These are phyloP conservation scores for Thozetella sp. DNA, from an alignment of 495 filamentous ascomycete species.

Conservation along the genomic window DNA sequence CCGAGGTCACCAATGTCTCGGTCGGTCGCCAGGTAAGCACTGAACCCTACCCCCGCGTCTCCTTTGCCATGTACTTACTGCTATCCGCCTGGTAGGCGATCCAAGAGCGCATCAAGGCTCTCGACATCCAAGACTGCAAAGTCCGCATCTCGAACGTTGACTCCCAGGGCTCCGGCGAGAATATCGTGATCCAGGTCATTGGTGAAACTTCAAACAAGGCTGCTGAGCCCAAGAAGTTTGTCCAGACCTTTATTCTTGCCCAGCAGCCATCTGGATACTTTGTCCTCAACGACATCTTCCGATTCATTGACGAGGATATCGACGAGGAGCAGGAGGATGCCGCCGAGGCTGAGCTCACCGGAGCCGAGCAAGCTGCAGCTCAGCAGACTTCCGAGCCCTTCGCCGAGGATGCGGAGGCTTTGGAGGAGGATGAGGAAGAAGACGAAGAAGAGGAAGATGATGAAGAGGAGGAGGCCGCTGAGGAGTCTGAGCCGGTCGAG, in stretches of 20 bases:
- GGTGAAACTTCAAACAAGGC: constrained; percentile 96
- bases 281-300: constrained; percentile 96
- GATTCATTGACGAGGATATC: constrained; percentile 83
- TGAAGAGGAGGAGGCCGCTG: constrained; percentile 29
- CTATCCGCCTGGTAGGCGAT: constrained; percentile 63
- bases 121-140: constrained; percentile 97
- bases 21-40: constrained; percentile 80
- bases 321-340: constrained; percentile 55
- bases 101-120: constrained; percentile 86
- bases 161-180: constrained; percentile 86
- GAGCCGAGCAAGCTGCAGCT: constrained; percentile 37
- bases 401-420: constrained; percentile 48
- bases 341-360: no score
- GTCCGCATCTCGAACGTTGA: constrained; percentile 98
- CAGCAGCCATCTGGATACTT: constrained; percentile 97
- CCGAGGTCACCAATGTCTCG: constrained; percentile 79
- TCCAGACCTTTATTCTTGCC: constrained; percentile 97
- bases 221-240: constrained; percentile 88
- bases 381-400: constrained; percentile 41
- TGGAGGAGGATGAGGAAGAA: constrained; percentile 39
- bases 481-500: constrained; percentile 49
- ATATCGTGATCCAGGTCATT: constrained; percentile 96
- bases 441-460: constrained; percentile 13
- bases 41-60: not conserved
- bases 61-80: constrained; percentile 11